Percentiles rank a stretch among this genome's conserved stretches.
Conservation (phyloP, 202 grass and related monocot genomes). For the Sporobolus alterniflorus region DNA sequence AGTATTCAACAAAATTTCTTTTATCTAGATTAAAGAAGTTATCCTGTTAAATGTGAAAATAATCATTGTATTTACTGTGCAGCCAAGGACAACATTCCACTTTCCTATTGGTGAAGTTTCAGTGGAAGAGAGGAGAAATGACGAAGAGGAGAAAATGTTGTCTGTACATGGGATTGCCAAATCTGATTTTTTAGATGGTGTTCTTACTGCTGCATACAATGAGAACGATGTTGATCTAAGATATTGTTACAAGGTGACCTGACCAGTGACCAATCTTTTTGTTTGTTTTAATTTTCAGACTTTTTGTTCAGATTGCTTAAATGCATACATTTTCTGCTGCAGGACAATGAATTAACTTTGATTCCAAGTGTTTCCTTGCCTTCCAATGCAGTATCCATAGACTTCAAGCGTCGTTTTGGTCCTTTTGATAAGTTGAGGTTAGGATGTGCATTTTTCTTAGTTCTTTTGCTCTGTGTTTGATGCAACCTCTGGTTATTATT, state of each 20-base stretch:
- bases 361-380: constrained; percentile 75
- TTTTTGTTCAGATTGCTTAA: constrained; percentile 21
- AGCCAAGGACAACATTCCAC: constrained; percentile 79
- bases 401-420: constrained; percentile 83
- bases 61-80: constrained; percentile 27
- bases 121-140: constrained; percentile 62
- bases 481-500: neutral
- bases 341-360: constrained; percentile 88
- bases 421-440: constrained; percentile 90
- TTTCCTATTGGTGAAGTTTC: constrained; percentile 93
- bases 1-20: too few relatives aligned
- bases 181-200: constrained; percentile 79
- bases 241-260: constrained; percentile 92
- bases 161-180: constrained; percentile 70
- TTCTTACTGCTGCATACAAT: constrained; percentile 71
- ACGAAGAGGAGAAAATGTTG: constrained; percentile 58
- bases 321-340: constrained; percentile 10
- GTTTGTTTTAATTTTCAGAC: constrained; percentile 22
- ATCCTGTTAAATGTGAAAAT: constrained; percentile 6
- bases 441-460: constrained; percentile 7
- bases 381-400: constrained; percentile 72
- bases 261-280: neutral
- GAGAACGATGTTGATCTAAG: constrained; percentile 80
- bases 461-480: neutral
- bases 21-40: neutral